phyloP scores from a whole-genome alignment of 2,329 filamentous ascomycete genomes.

The Fusarium tricinctum region DNA sequence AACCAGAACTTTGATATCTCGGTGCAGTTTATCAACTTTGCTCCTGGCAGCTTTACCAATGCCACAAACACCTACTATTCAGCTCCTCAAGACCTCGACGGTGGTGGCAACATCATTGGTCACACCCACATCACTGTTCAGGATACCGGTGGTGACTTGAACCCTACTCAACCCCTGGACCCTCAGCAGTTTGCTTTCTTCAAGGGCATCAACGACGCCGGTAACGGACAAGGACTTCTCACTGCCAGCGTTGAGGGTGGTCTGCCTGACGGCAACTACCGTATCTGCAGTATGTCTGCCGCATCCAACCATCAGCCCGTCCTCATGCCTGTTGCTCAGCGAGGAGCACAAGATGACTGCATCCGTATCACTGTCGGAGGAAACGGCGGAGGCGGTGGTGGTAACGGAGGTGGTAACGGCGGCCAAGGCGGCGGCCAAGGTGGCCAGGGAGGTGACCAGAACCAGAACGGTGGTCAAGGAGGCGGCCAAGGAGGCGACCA shows the following conservation, averaged over 20 bases:
- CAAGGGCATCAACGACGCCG: conserved; percentile 75
- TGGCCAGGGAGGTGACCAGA: background rate
- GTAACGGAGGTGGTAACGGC: conserved; percentile 22
- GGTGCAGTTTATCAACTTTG: conserved; percentile 67
- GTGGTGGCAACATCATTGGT: conserved; percentile 66
- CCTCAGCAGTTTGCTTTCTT: conserved; percentile 71
- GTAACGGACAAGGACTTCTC: conserved; percentile 68
- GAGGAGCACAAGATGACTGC: conserved; percentile 76
- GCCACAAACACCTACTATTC: conserved; percentile 72
- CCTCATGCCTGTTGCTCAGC: conserved; percentile 75
- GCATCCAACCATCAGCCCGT: conserved; percentile 77
- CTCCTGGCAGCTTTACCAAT: conserved; percentile 72
- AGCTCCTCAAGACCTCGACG: conserved; percentile 68
- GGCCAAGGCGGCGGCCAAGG: conserved; percentile 15
- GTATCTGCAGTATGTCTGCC: conserved; percentile 73
- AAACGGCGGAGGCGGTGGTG: conserved; percentile 41
- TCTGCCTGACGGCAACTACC: conserved; percentile 73
- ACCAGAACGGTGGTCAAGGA: background rate
- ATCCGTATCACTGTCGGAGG: conserved; percentile 69
- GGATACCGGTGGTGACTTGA: conserved; percentile 64
- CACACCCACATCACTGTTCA: conserved; percentile 73
- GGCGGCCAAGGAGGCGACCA: conserved; percentile 6
- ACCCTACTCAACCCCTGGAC: conserved; percentile 66
- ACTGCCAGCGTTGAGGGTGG: conserved; percentile 68
- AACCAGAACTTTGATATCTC: conserved; percentile 66